Conservation (phyloP, 306 rosid species). For the Gillenia trifoliata region DNA sequence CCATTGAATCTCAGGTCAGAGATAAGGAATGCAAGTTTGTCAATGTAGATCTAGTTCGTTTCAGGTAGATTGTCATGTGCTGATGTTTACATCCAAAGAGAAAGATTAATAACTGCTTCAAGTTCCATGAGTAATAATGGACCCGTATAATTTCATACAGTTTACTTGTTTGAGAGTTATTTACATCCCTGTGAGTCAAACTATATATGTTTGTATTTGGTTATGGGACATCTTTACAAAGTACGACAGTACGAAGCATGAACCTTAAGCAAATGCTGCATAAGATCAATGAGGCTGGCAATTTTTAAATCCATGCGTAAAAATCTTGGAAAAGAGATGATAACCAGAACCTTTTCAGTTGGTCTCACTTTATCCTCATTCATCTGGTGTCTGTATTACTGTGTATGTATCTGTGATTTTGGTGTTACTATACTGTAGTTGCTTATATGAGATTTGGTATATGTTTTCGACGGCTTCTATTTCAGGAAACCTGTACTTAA, state of each 20-base stretch:
- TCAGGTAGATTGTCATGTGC: background rate
- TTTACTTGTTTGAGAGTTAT: background rate
- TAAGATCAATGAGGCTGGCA: background rate
- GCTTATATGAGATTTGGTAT: background rate
- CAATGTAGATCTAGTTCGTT: background rate
- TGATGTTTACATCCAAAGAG: background rate
- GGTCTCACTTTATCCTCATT: background rate
- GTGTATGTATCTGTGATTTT: background rate
- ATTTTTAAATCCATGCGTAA: background rate
- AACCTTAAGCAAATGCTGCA: background rate
- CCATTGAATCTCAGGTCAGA: background rate
- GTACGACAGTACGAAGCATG: background rate
- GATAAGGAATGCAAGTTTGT: background rate
- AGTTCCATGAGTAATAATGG: background rate
- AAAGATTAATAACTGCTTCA: background rate
- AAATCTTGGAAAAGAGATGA: background rate
- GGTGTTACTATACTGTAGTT: background rate
- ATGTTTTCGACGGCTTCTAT: background rate
- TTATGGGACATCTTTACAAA: background rate
- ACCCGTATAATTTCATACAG: background rate
- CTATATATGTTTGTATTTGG: background rate
- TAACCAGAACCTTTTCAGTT: background rate
- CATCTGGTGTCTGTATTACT: background rate
- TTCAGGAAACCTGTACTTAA: slow-evolving; percentile 20
- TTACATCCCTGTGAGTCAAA: background rate